Base-by-base conservation (phyloP, 805 yeast genomes). In the Teunomyces atbi region DNA sequence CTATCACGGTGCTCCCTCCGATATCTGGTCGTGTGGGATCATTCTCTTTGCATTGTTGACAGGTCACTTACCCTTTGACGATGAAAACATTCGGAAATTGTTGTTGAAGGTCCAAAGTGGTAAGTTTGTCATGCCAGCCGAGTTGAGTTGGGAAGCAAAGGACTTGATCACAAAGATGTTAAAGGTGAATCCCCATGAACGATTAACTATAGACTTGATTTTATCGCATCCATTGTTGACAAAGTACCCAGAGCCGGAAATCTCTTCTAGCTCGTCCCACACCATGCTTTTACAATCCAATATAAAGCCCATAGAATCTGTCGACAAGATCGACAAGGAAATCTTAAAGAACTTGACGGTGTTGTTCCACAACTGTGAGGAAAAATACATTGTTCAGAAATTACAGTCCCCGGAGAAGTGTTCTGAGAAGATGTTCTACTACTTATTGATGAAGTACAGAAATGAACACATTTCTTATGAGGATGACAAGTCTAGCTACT, bases 1-100 rank as follows among this genome's bases (percentile, higher is more conserved):
- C 49, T 94, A 94, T 64, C 98, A 94, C 61, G 99, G 99, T 11
- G 90, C 96, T 26, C 97, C 96, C 35, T 84, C 95, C 27, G 99
- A 94, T 66, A 91, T 94, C 45, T 94, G 99, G 99, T 91, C 96
- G 5, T 91, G 97, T 69, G 98, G 99, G 58, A 89, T 94, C 50
- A 94, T 94, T 45, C 72, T 94, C 46, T 94, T 89, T 71, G 99
- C 99, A 0, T 71, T 94, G 41, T 75, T 94, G 39, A 91, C 98
- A 0, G 99, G 98, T 33, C 92, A 94, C 64, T 72, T 94, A 48
- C 99, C 99, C 1, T 94, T 94, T 63, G 99, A 94, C 66, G 97
- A 94, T 66, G 97, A 92, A 54, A 90, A 90, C 64, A 90, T 94
- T 53, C 79, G 98, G 57, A 84, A 86, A 58, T 72, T 94, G 52